Evolutionary conservation across 2,329 filamentous ascomycete genomes (phyloP), one percentile per base, ranked within the genome.

Genomic region (Arthrobotrys sphaeroides): DNA sequence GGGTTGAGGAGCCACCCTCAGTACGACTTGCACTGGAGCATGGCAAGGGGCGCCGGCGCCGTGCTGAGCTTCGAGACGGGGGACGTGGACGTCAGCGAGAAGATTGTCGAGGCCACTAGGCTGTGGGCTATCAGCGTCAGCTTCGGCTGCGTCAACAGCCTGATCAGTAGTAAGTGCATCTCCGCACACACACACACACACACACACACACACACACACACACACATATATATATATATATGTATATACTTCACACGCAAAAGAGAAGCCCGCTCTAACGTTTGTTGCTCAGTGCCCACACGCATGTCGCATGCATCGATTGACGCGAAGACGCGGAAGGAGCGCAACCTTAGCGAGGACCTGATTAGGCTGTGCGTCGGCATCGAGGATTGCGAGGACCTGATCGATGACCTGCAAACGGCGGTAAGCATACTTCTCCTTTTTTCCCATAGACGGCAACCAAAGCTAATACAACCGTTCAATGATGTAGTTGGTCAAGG

Each of bases 291-390:
- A 77, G 73, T 99, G 94, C 94, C 95, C 6, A 99, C 95, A 84
- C 93, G 94, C 81, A 99, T 99, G 96, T 98, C 94, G 84, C 95
- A 99, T 83, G 95, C 95, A 40, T 97, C 93, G 82, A 99, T 99
- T 81, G 95, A 98, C 81, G 92, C 93, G 73, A 96, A 97, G 85
- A 98, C 94, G 61, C 87, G 95, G 79, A 86, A 89, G 80, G 93
- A 96, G 84, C 88, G 94, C 78, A 90, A 94, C 78, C 91, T 99
- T 89, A 95, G 95, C 9, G 95, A 99, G 84, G 95, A 99, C 82
- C 91, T 99, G 75, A 98, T 99, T 80, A 88, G 95, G 67, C 84
- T 99, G 66, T 99, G 95, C 81, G 93, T 99, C 47, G 95, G 95
- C 49, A 99, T 99, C 80, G 95, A 99, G 83, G 95, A 99, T 73